Evolutionary conservation across 2,329 filamentous ascomycete genomes (phyloP), one percentile per base, ranked within the genome.

Genomic region (Diaporthe caulivora): DNA sequence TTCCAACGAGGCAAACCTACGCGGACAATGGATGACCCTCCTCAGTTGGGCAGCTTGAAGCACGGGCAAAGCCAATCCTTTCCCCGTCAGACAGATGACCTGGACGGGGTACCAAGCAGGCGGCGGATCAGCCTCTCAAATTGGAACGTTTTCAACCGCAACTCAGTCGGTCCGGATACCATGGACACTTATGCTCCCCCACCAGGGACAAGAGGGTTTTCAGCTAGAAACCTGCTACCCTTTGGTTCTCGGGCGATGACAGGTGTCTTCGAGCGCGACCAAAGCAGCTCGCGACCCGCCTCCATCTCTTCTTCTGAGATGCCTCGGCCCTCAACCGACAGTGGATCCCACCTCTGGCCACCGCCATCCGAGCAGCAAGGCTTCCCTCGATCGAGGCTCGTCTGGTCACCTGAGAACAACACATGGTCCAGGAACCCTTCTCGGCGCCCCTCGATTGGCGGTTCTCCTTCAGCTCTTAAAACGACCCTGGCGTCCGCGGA

Each of bases 361-460:
- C 87, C 88, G 1, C 85, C 82, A 3, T 81, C 84, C 0, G 86
- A 88, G 26, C 85, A 86, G 42, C 83, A 83, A 31, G 82, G 84
- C 21, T 90, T 71, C 37, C 47, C 67, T 29, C 58, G 74, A 11
- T 73, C 74, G 18, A 67, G 74, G 26, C 74, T 73, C 31, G 64
- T 73, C 37, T 75, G 73, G 73, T 73, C 71, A 7, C 82, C 84
- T 0, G 86, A 87, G n/a, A 85, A 87, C 42, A 83, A 83, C 31
- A 82, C 84, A 15, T 90, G 89, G 88, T 90, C 89, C 1, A 87
- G 93, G 51, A 93, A 91, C 78, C 92, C 93, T 10, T 97, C 95
- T 44, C 90, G 95, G 65, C 90, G 95, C 47, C 94, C 94, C 18
- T 97, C 95, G 0, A 86, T 95, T 10, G 94, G 97, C 74, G 94